phyloP scores from a whole-genome alignment of 2,329 filamentous ascomycete species.

The Cercospora citrullina region DNA sequence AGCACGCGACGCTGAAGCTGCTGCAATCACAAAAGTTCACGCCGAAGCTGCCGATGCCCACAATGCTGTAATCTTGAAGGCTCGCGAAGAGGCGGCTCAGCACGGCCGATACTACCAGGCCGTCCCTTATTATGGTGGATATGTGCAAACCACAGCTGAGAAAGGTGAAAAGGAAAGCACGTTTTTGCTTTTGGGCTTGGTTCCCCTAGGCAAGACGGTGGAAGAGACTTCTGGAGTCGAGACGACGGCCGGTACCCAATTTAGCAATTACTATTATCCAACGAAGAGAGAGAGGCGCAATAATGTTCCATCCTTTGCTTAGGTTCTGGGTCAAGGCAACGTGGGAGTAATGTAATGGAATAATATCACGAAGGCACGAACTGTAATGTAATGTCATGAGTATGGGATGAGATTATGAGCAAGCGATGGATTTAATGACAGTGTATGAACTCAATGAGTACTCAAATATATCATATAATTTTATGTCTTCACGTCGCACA shows the following conservation, averaged over 20 bases:
- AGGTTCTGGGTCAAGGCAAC: background rate
- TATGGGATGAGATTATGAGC: background rate
- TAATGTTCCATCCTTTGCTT: background rate
- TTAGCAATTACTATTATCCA: background rate
- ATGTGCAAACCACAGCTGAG: background rate
- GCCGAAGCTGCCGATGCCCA: background rate
- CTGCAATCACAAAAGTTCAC: background rate
- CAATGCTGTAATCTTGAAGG: background rate
- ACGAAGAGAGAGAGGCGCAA: background rate
- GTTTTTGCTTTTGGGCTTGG: background rate
- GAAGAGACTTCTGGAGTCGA: background rate
- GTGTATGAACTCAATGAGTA: background rate
- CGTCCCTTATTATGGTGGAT: background rate
- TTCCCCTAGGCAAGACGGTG: background rate
- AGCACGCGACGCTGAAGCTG: background rate
- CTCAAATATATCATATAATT: background rate
- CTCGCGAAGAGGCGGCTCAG: background rate
- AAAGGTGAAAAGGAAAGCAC: background rate
- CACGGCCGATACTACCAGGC: background rate
- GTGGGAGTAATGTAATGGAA: background rate
- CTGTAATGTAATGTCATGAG: background rate
- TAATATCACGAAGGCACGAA: background rate
- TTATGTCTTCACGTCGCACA: background rate
- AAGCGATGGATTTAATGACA: background rate
- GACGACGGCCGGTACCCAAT: background rate